Evolutionary conservation across 73 alveolate species (phyloP), one percentile per base, ranked within the genome.

Genomic region (Stentor coeruleus): DNA sequence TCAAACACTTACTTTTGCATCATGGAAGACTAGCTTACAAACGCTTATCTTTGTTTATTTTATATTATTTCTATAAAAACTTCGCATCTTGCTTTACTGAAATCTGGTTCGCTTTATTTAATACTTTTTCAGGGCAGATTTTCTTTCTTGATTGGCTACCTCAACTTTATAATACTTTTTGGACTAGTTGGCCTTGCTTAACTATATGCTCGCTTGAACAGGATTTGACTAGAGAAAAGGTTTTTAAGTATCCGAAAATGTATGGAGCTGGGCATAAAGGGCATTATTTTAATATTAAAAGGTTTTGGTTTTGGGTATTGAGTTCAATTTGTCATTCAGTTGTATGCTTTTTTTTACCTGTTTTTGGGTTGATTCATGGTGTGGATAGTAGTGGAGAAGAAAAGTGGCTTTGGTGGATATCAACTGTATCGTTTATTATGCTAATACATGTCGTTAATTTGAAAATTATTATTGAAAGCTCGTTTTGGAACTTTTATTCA

Each of bases 1-100:
- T 97, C 4, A 89, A 91, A 86, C 94, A 92, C 76, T 86, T 97
- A 40, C 81, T 94, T 38, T 86, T 97, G 42, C 93, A 86, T 60
- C 99, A 97, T 94, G 99, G 99, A 0, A 92, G 99, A 87, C 89
- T 86, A 74, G 94, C 93, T 35, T 95, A 95, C 76, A 88, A 91
- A 30, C 91, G 96, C 76, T 86, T 91, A 15, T 84, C 94, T 39
- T 76, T 73, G 40, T 73, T 94, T 75, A 91, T 94, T 3, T 74
- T 89, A 74, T 94, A 91, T 87, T 93, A 91, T 81, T 94, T 94
- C 88, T 94, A 89, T 80, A 94, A 94, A 82, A 94, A 94, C 80
- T 85, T 92, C 31, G 85, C 90, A 15, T 38, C 85, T n/a, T 92
- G 81, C 35, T 81, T 91, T 39, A 49, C 95, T 14, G 93, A 92